Evolutionary conservation across 2,329 filamentous ascomycete species (phyloP), one percentile per base, ranked within the genome.

Genomic region (Tetracladium maxilliforme): DNA sequence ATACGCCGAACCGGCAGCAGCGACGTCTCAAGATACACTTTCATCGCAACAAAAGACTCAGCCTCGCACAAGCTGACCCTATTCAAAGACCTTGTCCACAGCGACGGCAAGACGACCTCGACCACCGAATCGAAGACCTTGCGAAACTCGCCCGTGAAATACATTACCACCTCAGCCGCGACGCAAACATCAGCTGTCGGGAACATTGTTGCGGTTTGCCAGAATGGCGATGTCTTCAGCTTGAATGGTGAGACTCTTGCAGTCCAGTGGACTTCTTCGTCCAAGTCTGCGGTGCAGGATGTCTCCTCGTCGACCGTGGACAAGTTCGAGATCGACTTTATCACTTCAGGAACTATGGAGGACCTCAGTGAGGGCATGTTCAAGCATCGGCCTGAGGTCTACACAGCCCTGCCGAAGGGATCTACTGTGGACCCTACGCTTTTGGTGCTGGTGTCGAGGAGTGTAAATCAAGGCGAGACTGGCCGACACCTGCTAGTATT

Each of bases 151-250:
- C 48, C 52, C 2, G 41, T 66, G 16, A 40, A 61, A 17, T 56
- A 56, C 32, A 37, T 67, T 16, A 50, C 55, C 22, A 48, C 54
- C 4, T 40, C 40, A 16, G 38, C 44, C 16, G 18, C 9, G 8
- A 9, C 18, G 18, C 8, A 19, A 11, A 9, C 31, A 4, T 23
- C 25, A 14, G 26, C 30, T 14, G 27, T 19, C 4, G 28, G 23
- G 9, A 40, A 65, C 26, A 30, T 82, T 3, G 36, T 81, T 13
- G 56, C 59, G 3, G 56, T 80, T 2, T 65, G 68, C 29, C 50
- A 62, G 21, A 61, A 73, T 32, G 76, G 76, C 18, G 60, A 71
- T 30, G 51, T 78, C 12, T 39, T 65, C 7, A 71, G 67, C 28
- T 51, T 79, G 10, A 65, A 72, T 22, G 63, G 65, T 3, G 68